Evolutionary conservation across 83 land plant genomes (phyloP).

Genomic region (Thuja plicata): DNA sequence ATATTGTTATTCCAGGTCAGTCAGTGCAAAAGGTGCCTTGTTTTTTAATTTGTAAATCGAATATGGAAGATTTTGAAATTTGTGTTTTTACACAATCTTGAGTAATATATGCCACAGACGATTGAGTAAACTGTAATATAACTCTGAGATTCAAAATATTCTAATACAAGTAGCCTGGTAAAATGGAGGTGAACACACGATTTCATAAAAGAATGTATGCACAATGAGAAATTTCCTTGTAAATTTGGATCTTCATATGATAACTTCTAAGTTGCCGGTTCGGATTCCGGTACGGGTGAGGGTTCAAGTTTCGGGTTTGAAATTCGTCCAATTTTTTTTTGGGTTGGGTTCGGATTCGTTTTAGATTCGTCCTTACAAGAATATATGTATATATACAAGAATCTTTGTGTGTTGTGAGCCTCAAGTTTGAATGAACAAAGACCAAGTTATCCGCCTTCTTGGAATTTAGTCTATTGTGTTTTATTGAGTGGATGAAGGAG

Average conservation of each 20-base stretch:
- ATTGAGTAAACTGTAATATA: neutral
- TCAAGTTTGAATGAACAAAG: too few species aligned
- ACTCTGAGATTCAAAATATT: neutral
- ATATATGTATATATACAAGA: too few species aligned
- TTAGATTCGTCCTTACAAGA: too few species aligned
- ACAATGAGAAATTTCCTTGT: neutral
- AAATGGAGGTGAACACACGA: neutral
- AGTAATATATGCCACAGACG: neutral
- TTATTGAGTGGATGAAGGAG: too few species aligned
- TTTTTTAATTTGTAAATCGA: neutral
- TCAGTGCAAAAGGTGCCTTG: neutral
- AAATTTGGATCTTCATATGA: neutral
- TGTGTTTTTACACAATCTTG: neutral
- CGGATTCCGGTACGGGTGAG: too few species aligned
- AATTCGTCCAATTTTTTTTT: too few species aligned
- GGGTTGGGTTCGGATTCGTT: too few species aligned
- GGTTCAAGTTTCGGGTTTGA: too few species aligned
- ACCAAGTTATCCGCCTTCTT: too few species aligned
- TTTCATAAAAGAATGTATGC: neutral
- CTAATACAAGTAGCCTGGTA: neutral
- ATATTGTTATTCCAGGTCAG: conserved; percentile 98
- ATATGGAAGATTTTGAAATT: neutral
- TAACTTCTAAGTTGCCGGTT: too few species aligned
- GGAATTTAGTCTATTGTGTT: too few species aligned
- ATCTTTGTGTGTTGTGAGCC: too few species aligned